phyloP scores from a whole-genome alignment of 768 basidiomycete species.

The Porphyrellus cyaneotinctus region DNA sequence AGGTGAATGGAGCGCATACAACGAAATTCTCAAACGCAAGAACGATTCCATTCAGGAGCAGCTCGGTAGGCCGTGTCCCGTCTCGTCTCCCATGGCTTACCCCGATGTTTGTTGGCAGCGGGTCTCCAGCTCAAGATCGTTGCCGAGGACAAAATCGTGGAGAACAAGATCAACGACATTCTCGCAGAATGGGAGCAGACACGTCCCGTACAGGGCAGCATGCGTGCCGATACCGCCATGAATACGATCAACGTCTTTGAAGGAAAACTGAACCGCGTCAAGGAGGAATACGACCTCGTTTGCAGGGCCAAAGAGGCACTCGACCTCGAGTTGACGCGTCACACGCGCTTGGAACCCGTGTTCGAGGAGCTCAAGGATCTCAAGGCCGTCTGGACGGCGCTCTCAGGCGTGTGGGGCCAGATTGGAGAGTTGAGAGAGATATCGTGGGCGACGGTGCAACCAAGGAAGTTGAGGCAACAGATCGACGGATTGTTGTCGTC shows the following conservation, averaged over 20 bases:
- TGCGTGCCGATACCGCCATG: conserved; percentile 95
- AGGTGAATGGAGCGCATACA: conserved; percentile 98
- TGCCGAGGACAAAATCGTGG: conserved; percentile 98
- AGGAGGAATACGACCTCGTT: conserved; percentile 94
- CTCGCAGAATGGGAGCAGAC: conserved; percentile 92
- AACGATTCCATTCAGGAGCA: conserved; percentile 98
- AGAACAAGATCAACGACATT: conserved; percentile 91
- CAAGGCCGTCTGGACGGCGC: conserved; percentile 98
- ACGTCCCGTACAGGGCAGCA: conserved; percentile 93
- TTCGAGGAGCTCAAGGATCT: conserved; percentile 94
- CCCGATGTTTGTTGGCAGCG: conserved; percentile 42
- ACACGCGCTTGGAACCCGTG: conserved; percentile 88
- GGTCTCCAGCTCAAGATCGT: conserved; percentile 99
- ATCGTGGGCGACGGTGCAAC: conserved; percentile 89
- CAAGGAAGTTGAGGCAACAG: conserved; percentile 90
- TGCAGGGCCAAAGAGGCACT: conserved; percentile 96
- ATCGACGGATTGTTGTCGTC: conserved; percentile 86
- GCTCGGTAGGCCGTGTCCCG: conserved; percentile 57
- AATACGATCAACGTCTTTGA: conserved; percentile 96
- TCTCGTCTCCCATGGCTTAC: conserved; percentile 7
- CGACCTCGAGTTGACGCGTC: conserved; percentile 85
- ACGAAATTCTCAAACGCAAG: conserved; percentile 96
- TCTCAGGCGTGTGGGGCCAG: conserved; percentile 96
- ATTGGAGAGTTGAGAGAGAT: conserved; percentile 85
- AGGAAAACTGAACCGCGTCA: conserved; percentile 79